Base-by-base conservation (phyloP, 139 green algal genomes). In the Tetradesmus lagerheimii region DNA sequence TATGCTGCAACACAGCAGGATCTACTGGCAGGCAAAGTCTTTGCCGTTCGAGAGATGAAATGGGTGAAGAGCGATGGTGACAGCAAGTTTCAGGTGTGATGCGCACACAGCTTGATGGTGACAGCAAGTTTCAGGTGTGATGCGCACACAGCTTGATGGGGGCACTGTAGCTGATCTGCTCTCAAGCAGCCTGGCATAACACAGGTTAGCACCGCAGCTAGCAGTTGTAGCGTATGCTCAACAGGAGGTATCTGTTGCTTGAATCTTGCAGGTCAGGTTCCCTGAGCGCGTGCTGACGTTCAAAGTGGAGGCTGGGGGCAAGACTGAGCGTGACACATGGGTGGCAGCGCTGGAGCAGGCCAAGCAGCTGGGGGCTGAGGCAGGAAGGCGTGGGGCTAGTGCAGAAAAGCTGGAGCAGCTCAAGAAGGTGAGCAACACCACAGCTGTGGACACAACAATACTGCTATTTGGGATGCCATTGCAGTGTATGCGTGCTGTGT, bases 261-360 rank as follows among this genome's bases (percentile, higher is more conserved):
- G 57, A 11, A 9, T 1, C 23, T 23, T 62, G 34, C 85, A 89
- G 85, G 85, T 89, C 12, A 80, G 80, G 29, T 89, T 89, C 45
- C 76, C 43, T 35, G 85, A 89, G 20, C 71, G 85, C 31, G 11
- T n/a, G 35, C 71, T 89, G 16, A 84, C 71, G 12, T 89, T 89
- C 71, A 89, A 89, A 23, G 45, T 83, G 4, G 85, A 83, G 14
- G 6, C n/a, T 31, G 74, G 85, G 31, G 23, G 45, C 64, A 74
- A 8, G 27, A 29, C 41, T n/a, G 85, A 89, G 39, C 74, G 71
- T 9, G 47, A 84, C 23, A 76, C 5, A 37, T 89, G 85, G 85
- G 85, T 89, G 12, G 38, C 9, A 39, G 85, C 71, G 37, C 71
- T 89, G 66, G 27, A 89, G 29, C 20, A 27, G 43, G 75, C 62